These are phyloP conservation scores for Aspergillus thermomutatus DNA, from an alignment of 2,329 filamentous ascomycete genomes.

Conservation along the genomic window DNA sequence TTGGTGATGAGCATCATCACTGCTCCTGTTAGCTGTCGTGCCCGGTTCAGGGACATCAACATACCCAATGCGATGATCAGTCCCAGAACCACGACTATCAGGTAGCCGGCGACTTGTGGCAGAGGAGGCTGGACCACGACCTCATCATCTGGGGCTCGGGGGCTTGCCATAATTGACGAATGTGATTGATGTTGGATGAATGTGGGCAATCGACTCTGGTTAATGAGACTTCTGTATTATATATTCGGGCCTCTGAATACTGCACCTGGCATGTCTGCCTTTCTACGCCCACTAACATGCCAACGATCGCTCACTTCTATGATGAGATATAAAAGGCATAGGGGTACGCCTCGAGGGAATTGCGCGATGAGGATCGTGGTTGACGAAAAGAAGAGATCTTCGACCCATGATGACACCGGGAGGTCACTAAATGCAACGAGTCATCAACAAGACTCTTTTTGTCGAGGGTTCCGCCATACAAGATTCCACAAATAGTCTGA, in stretches of 20 bases:
- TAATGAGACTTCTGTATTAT: too few relatives aligned
- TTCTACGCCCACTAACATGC: too few relatives aligned
- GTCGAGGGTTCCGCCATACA: too few relatives aligned
- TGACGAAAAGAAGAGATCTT: background rate
- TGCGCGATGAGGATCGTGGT: conserved; percentile 2
- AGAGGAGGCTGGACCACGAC: conserved; percentile 30
- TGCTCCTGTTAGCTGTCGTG: conserved; percentile 10
- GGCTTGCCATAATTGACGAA: conserved; percentile 10
- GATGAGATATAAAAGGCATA: too few relatives aligned
- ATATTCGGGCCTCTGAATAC: too few relatives aligned
- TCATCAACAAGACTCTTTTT: too few relatives aligned
- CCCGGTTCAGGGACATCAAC: background rate
- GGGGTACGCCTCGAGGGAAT: background rate
- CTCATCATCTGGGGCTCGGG: conserved; percentile 14
- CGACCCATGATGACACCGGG: background rate
- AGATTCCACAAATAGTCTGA: too few relatives aligned
- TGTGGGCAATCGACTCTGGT: too few relatives aligned
- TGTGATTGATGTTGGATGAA: background rate
- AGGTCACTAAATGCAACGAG: background rate
- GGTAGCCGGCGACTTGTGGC: conserved; percentile 41
- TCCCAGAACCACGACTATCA: conserved; percentile 42
- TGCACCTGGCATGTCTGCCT: too few relatives aligned
- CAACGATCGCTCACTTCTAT: too few relatives aligned
- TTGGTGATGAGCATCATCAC: conserved; percentile 49
- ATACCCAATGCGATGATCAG: conserved; percentile 40